These are phyloP conservation scores for Diplosphaera chodatii DNA, from an alignment of 139 green algal genomes.

Conservation along the genomic window DNA sequence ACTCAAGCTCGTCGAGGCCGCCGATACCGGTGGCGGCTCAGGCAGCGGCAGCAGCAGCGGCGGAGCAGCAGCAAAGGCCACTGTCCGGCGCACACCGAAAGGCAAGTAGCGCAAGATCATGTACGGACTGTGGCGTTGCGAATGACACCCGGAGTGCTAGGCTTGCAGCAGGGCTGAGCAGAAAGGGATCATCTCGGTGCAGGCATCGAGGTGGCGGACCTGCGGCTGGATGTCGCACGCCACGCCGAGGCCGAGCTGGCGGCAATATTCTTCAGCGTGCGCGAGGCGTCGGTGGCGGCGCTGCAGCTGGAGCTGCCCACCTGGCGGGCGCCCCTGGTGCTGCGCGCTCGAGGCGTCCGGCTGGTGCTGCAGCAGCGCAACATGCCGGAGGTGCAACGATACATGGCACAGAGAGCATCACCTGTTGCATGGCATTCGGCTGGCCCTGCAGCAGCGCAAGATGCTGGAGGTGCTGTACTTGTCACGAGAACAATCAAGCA, in stretches of 20 bases:
- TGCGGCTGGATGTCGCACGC: background rate
- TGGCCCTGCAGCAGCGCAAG: too few relatives aligned
- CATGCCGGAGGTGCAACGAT: constrained; percentile 12
- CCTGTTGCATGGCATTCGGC: too few relatives aligned
- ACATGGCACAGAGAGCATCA: background rate
- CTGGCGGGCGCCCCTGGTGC: constrained; percentile 12
- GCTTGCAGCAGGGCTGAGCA: background rate
- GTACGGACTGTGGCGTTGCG: background rate
- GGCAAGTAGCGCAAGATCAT: constrained; percentile 4
- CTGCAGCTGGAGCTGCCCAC: constrained; percentile 27
- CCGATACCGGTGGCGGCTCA: too few relatives aligned
- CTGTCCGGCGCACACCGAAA: constrained; percentile 23
- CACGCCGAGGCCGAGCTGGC: background rate
- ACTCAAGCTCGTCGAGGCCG: too few relatives aligned
- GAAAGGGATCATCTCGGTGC: background rate
- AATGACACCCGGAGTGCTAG: too few relatives aligned
- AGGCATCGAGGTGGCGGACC: constrained; percentile 18
- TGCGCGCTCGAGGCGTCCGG: constrained; percentile 9
- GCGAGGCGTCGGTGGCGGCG: constrained; percentile 2
- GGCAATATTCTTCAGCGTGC: constrained; percentile 8
- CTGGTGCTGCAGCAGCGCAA: constrained; percentile 28
- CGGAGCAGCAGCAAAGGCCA: background rate
- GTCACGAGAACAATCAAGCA: too few relatives aligned
- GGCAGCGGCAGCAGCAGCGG: background rate
- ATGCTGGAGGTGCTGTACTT: too few relatives aligned